These are phyloP conservation scores for Batrachochytrium dendrobatidis DNA, from an alignment of 371 early-diverging fungal genomes.

Conservation along the genomic window DNA sequence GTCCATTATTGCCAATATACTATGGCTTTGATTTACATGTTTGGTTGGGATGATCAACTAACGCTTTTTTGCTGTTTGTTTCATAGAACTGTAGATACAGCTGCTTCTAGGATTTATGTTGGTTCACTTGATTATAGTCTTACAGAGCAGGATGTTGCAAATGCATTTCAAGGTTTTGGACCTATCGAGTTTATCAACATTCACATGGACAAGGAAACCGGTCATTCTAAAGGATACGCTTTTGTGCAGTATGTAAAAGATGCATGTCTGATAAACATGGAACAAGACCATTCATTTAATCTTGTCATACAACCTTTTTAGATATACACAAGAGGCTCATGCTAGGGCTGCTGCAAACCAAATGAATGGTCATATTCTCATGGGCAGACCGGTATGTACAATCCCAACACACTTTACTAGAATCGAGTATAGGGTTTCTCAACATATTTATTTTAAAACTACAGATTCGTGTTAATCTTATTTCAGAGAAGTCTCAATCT, in stretches of 20 bases:
- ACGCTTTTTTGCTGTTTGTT: not conserved
- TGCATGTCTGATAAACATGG: not conserved
- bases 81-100: slow-evolving; percentile 26
- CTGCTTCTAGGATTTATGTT: slow-evolving; percentile 69
- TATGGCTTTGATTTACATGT: not conserved
- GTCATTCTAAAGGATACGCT: slow-evolving; percentile 79
- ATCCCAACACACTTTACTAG: too few relatives aligned
- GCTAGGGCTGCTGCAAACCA: slow-evolving; percentile 73
- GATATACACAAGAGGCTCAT: slow-evolving; percentile 60
- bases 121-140: slow-evolving; percentile 74
- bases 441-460: not conserved
- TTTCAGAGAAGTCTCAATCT: slow-evolving; percentile 54
- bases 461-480: slow-evolving; percentile 74
- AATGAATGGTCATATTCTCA: slow-evolving; percentile 78
- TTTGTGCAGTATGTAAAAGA: slow-evolving; percentile 60
- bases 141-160: slow-evolving; percentile 74
- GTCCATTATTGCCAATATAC: not conserved
- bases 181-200: slow-evolving; percentile 74
- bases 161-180: slow-evolving; percentile 84
- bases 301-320: slow-evolving; percentile 14
- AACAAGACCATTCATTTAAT: slow-evolving; percentile 29
- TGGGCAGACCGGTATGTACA: slow-evolving; percentile 40
- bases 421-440: slow-evolving; percentile 1
- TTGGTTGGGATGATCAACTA: slow-evolving; percentile 8
- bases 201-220: slow-evolving; percentile 71